These are phyloP conservation scores for Cryptococcus floricola DNA, from an alignment of 1,284 basidiomycete genomes.

Conservation along the genomic window DNA sequence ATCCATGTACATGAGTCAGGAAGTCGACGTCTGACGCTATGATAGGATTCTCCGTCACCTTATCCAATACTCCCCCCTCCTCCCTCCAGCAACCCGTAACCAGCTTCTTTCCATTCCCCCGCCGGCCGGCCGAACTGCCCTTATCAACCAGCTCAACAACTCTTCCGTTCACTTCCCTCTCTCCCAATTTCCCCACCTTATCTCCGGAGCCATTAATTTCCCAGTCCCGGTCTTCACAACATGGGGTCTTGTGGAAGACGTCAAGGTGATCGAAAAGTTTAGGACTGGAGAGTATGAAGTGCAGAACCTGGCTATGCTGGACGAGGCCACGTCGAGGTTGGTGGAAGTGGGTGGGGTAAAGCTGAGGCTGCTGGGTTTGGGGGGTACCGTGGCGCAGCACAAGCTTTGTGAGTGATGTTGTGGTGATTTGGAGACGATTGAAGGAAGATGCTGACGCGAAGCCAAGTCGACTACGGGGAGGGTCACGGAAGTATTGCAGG, in stretches of 20 bases:
- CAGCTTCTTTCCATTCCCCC: conserved; percentile 70
- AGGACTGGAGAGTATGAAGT: conserved; percentile 75
- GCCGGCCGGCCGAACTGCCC: conserved; percentile 47
- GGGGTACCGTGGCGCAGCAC: conserved; percentile 91
- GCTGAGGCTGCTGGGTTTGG: conserved; percentile 86
- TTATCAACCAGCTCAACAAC: conserved; percentile 55
- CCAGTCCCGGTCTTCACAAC: conserved; percentile 92
- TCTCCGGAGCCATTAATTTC: conserved; percentile 81
- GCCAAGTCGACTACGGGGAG: conserved; percentile 58
- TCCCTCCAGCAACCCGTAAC: conserved; percentile 73
- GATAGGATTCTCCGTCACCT: conserved; percentile 80
- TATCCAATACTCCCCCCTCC: conserved; percentile 95
- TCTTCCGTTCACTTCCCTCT: conserved; percentile 57
- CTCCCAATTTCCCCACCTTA: conserved; percentile 89
- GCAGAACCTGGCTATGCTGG: conserved; percentile 83
- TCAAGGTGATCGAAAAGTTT: conserved; percentile 86
- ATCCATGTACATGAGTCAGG: background rate
- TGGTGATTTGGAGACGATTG: background rate
- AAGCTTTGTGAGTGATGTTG: conserved; percentile 77
- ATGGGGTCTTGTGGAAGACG: conserved; percentile 97
- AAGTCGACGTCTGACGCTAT: conserved; percentile 1
- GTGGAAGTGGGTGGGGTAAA: conserved; percentile 91
- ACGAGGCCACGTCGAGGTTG: conserved; percentile 87
- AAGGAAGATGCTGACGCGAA: conserved; percentile 19
- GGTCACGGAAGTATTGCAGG: conserved; percentile 94